phyloP scores from a whole-genome alignment of 306 rosid species.

The Citrullus colocynthis region DNA sequence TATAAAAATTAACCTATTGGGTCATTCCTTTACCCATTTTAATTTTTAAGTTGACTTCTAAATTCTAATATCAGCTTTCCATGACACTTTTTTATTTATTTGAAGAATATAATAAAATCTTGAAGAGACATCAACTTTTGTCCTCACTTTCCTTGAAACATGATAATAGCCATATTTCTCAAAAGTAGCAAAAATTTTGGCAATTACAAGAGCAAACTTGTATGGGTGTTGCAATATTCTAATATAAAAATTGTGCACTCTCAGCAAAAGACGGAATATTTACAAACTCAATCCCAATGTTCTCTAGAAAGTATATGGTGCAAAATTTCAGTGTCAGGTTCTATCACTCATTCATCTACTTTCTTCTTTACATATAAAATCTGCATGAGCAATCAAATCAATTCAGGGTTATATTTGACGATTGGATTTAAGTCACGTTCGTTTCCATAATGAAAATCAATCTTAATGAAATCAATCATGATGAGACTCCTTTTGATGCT shows the following conservation, averaged over 20 bases:
- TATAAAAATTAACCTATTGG: background rate
- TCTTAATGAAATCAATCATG: no score
- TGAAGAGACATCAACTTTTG: background rate
- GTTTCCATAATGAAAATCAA: no score
- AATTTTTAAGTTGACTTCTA: background rate
- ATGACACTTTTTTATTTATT: background rate
- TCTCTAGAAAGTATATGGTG: background rate
- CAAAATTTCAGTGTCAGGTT: background rate
- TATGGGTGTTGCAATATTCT: background rate
- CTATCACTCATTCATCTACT: background rate
- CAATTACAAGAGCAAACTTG: background rate
- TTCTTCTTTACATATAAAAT: background rate
- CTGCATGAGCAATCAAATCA: background rate
- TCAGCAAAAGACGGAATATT: background rate
- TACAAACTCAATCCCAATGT: background rate
- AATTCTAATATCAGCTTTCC: background rate
- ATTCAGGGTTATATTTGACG: no score
- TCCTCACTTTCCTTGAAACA: background rate
- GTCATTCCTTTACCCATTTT: background rate
- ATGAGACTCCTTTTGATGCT: no score
- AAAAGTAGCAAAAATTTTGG: background rate
- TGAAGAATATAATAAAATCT: background rate
- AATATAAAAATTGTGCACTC: background rate
- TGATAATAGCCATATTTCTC: background rate
- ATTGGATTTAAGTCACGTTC: no score